A percentile compares a stretch with the other conserved stretches of the same genome.
phyloP scores from a whole-genome alignment of 768 basidiomycete genomes.

The Tricholoma flavovirens region DNA sequence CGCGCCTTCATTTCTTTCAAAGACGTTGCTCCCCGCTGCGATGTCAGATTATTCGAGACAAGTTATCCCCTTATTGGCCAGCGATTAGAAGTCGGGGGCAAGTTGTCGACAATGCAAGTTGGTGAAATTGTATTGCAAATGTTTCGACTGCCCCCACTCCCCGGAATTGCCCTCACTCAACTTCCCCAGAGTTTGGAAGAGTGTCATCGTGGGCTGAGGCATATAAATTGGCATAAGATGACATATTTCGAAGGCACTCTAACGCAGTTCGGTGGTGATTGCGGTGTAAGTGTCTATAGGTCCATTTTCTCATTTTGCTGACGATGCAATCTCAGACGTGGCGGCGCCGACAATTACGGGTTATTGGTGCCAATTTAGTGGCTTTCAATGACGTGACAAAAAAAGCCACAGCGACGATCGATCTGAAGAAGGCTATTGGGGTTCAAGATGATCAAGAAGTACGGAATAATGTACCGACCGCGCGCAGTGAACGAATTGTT shows the following conservation, averaged over 20 bases:
- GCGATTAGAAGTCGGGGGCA: slow-evolving; percentile 49
- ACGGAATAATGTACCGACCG: slow-evolving; percentile 31
- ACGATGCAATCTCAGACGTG: slow-evolving; percentile 47
- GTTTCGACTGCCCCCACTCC: slow-evolving; percentile 83
- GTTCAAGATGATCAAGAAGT: slow-evolving; percentile 73
- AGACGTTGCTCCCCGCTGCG: slow-evolving; percentile 77
- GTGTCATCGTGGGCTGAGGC: slow-evolving; percentile 79
- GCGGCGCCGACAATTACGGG: slow-evolving; percentile 76
- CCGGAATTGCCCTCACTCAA: slow-evolving; percentile 71
- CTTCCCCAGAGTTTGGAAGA: slow-evolving; percentile 93
- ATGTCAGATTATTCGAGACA: slow-evolving; percentile 80
- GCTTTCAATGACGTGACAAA: slow-evolving; percentile 94
- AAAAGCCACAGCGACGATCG: slow-evolving; percentile 84
- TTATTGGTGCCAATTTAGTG: slow-evolving; percentile 81
- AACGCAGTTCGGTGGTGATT: slow-evolving; percentile 93
- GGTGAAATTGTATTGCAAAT: slow-evolving; percentile 89
- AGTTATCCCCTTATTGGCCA: slow-evolving; percentile 79
- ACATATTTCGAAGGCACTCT: slow-evolving; percentile 90
- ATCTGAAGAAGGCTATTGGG: slow-evolving; percentile 74
- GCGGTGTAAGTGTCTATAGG: slow-evolving; percentile 52
- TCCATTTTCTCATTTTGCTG: slow-evolving; percentile 1
- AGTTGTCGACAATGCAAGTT: slow-evolving; percentile 61
- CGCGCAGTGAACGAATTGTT: slow-evolving; percentile 33
- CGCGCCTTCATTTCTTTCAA: slow-evolving; percentile 87
- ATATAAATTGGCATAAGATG: slow-evolving; percentile 91